Percentiles rank a stretch among this genome's conserved stretches.
Evolutionary conservation across 176 grass and related monocot species (phyloP).

Genomic region (Rhynchospora tenuis): DNA sequence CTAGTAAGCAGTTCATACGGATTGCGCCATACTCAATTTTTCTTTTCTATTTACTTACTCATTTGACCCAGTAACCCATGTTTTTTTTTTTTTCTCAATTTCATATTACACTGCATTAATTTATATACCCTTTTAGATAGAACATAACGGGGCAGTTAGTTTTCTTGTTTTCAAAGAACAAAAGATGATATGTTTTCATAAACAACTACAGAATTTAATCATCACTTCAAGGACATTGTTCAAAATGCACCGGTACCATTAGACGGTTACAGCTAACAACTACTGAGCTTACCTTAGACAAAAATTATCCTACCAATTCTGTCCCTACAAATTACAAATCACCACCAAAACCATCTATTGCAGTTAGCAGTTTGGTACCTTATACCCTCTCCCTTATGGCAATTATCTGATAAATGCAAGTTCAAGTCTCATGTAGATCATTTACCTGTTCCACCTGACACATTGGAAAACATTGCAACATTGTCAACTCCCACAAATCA

Average conservation of each 20-base stretch:
- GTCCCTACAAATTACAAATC: slow-evolving; percentile 21
- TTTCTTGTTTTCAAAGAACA: too few relatives aligned
- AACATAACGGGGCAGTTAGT: too few relatives aligned
- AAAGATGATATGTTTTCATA: too few relatives aligned
- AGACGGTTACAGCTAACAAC: background rate
- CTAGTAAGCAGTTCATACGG: too few relatives aligned
- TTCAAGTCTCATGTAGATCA: background rate
- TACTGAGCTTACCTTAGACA: background rate
- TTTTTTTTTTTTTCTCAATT: too few relatives aligned
- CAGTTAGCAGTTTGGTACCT: background rate
- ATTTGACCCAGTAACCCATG: too few relatives aligned
- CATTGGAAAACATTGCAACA: background rate
- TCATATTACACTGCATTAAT: too few relatives aligned
- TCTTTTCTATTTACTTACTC: too few relatives aligned
- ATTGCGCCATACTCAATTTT: too few relatives aligned
- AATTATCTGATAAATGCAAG: background rate
- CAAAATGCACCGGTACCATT: background rate
- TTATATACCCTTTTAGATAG: too few relatives aligned
- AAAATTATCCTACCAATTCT: background rate
- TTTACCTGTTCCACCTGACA: background rate
- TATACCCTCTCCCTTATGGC: background rate
- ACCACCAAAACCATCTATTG: background rate
- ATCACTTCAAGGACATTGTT: background rate
- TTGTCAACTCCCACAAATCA: background rate
- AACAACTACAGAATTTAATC: too few relatives aligned